Base-by-base conservation (phyloP, 805 yeast genomes). In the Torulaspora indica region DNA sequence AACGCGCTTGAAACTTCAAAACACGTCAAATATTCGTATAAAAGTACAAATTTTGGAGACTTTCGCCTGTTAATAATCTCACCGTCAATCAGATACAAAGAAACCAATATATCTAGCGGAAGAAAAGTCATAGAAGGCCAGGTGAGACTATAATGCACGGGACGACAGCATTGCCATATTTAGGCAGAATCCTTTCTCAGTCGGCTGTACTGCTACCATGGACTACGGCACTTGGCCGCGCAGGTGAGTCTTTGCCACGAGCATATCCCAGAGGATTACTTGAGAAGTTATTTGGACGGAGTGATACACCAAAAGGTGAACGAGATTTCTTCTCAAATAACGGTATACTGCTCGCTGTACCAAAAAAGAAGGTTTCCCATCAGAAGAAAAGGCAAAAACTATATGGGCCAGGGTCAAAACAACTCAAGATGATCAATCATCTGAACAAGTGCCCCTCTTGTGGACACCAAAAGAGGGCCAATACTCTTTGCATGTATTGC, bases 381-480 rank as follows among this genome's bases (percentile, higher is more conserved):
- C 79, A 79, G 69, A 85, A 87, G 66, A 85, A 86, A 59, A 81
- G 97, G 66, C 82, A 78, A 62, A 80, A 90, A 69, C 79, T 84
- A 54, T 78, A 86, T 53, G 89, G 88, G 6, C 87, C 91, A 3
- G 95, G 86, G 8, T 75, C 79, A 46, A 91, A 88, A 64, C 93
- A 89, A 55, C 71, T 86, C 53, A 79, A 85, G 63, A 81, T 82
- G 40, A 73, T 85, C 52, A 77, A 81, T 44, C 82, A 86, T 61
- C 71, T 93, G 58, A 87, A 84, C 50, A 78, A 95, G 63, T 91
- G 98, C 63, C 97, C 98, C 2, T 83, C 96, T 0, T 91, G 98
- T 70, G 98, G 98, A 35, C 83, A 85, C 50, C 83, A 79, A 56
- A 93, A 91, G 69, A 76, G 96, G 60, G 80, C 93, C 1, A 95